A percentile compares a stretch with the other conserved stretches of the same genome.
phyloP scores from a whole-genome alignment of 306 rosid genomes.

The Inga oerstediana region DNA sequence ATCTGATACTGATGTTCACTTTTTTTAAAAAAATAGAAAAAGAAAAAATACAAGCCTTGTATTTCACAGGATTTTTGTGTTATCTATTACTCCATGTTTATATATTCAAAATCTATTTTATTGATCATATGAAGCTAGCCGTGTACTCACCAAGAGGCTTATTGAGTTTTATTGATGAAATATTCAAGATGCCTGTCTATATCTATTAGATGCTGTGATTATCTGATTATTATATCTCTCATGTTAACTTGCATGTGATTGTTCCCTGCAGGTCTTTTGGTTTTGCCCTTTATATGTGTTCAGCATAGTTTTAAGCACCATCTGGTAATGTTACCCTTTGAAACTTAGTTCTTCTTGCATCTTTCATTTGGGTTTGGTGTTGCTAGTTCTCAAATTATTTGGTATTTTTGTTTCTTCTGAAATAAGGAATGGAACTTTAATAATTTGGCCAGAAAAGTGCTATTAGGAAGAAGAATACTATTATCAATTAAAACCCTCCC shows the following conservation, averaged over 20 bases:
- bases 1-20: slow-evolving; percentile 5
- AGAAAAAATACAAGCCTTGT: not conserved
- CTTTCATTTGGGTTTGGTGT: slow-evolving; percentile 14
- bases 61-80: not conserved
- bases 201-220: slow-evolving; percentile 15
- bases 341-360: not conserved
- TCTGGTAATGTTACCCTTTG: slow-evolving; percentile 62
- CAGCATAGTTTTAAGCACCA: slow-evolving; percentile 77
- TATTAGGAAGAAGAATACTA: slow-evolving; percentile 15
- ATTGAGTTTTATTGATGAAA: slow-evolving; percentile 22
- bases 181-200: slow-evolving; percentile 22
- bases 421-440: slow-evolving; percentile 3
- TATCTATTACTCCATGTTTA: not conserved
- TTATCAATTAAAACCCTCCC: not conserved
- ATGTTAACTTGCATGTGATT: slow-evolving; percentile 24
- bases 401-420: slow-evolving; percentile 7
- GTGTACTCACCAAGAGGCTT: not conserved
- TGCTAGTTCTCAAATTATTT: slow-evolving; percentile 15
- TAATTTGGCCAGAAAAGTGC: not conserved
- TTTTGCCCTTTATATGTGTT: slow-evolving; percentile 82
- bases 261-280: slow-evolving; percentile 72
- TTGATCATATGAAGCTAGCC: not conserved
- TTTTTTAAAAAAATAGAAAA: too few species aligned
- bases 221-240: slow-evolving; percentile 20
- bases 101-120: not conserved